Evolutionary conservation across 805 yeast species (phyloP), one percentile per base, ranked within the genome.

Genomic region (Candida hungchunana): DNA sequence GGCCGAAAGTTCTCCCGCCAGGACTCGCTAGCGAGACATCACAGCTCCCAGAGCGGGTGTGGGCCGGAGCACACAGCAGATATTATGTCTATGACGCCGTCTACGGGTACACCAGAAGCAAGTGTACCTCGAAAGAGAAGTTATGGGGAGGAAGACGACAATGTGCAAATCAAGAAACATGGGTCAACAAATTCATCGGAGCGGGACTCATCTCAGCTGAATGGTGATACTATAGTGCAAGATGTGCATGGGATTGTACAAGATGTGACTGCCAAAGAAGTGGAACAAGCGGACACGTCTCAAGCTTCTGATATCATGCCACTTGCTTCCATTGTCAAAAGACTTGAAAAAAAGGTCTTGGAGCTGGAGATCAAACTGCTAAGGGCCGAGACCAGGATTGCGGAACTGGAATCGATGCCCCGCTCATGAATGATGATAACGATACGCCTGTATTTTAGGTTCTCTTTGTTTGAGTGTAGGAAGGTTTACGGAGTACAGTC

Each of bases 21-120:
- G 1, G 95, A 84, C 57, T 88, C 94, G 0, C 64, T 84, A 18
- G 70, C 77, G 4, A 65, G 95, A 42, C 95, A 84, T 52, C 62
- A 65, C 29, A 76, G 80, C 39, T 62, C 64, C 30, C 62, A 66
- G 24, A 39, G 49, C n/a, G 55, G 55, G 2, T 53, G 58, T 30
- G 36, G 50, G 6, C 27, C 47, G 11, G 33, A 15, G 19, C 15
- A 12, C 20, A 9, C 10, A 10, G 26, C 10, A 13, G 16, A 11
- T 11, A 14, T 25, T 11, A 8, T 11, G 10, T 8, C 10, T 11
- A 8, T 11, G 10, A 20, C 10, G 8, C 23, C 23, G 11, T 8
- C 10, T 20, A 20, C 23, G 11, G 23, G 23, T 11, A 8, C 23
- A 20, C 23, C 23, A 20, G 23, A 20, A 11, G 8, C 11, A 20